A percentile compares a stretch with the other conserved stretches of the same genome.
Evolutionary conservation across 495 filamentous ascomycete species (phyloP).

Genomic region (Daldinia grandis): DNA sequence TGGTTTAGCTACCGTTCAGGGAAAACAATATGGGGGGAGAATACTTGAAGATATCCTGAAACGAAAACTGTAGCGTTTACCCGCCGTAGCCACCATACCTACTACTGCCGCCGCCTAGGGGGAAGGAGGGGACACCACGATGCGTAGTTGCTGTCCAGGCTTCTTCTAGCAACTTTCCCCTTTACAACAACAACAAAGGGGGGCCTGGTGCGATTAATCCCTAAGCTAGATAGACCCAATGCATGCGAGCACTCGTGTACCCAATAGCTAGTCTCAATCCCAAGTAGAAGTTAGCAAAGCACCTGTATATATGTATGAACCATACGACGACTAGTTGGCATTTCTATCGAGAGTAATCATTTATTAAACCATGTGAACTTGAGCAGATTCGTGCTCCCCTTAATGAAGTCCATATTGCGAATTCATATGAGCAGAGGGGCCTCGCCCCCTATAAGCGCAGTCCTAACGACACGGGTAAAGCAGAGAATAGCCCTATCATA

Average conservation of each 20-base stretch:
- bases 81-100: constrained; percentile 32
- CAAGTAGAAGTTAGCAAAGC: constrained; percentile 15
- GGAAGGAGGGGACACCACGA: constrained; percentile 25
- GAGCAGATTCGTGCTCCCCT: constrained; percentile 28
- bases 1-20: constrained; percentile 36
- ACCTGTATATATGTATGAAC: constrained; percentile 18
- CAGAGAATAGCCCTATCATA: constrained; percentile 28
- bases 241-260: constrained; percentile 12
- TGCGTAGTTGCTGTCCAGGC: constrained; percentile 22
- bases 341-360: constrained; percentile 14
- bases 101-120: constrained; percentile 17
- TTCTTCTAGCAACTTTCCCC: constrained; percentile 32
- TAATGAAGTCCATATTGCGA: constrained; percentile 43
- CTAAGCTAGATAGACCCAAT: neutral
- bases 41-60: constrained; percentile 3
- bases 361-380: constrained; percentile 28
- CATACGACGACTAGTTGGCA: constrained; percentile 21
- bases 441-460: constrained; percentile 31
- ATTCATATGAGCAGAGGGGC: constrained; percentile 42
- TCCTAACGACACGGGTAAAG: constrained; percentile 29
- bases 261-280: constrained; percentile 14
- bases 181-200: constrained; percentile 43
- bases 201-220: constrained; percentile 1
- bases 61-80: constrained; percentile 29
- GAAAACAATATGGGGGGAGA: constrained; percentile 15